phyloP scores from a whole-genome alignment of 306 rosid genomes.

The Prosopis cineraria region DNA sequence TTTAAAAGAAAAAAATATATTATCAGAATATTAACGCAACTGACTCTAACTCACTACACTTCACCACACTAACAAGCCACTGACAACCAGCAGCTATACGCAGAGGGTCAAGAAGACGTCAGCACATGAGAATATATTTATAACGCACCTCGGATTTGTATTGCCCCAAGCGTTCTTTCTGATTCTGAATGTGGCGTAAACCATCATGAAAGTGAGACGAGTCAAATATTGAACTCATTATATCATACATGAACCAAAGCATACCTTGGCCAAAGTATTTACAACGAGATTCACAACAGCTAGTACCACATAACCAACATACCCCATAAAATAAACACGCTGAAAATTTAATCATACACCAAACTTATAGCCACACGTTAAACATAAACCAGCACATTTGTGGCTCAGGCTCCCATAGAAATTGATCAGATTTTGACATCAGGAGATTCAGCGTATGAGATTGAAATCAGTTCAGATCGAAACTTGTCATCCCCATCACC shows the following conservation, averaged over 20 bases:
- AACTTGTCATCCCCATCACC: conserved; percentile 34
- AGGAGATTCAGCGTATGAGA: conserved; percentile 38
- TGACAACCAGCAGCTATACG: neutral
- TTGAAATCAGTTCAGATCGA: conserved; percentile 48
- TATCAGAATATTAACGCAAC: neutral
- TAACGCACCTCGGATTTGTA: neutral
- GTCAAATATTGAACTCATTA: conserved; percentile 5
- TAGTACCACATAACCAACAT: neutral
- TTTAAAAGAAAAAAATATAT: no score
- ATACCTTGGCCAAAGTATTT: neutral
- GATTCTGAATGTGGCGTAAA: neutral
- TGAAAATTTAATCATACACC: neutral
- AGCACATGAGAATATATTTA: no score
- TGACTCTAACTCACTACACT: neutral
- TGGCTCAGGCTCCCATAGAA: conserved; percentile 13
- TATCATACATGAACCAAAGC: neutral
- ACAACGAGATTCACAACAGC: neutral
- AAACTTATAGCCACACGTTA: neutral
- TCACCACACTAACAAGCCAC: neutral
- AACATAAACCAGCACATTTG: neutral
- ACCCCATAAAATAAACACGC: neutral
- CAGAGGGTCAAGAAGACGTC: neutral
- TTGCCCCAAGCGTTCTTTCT: conserved; percentile 27
- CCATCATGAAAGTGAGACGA: neutral
- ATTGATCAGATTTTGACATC: conserved; percentile 36